Evolutionary conservation across 2,329 filamentous ascomycete species (phyloP).

Genomic region (Cladosporium sp.): DNA sequence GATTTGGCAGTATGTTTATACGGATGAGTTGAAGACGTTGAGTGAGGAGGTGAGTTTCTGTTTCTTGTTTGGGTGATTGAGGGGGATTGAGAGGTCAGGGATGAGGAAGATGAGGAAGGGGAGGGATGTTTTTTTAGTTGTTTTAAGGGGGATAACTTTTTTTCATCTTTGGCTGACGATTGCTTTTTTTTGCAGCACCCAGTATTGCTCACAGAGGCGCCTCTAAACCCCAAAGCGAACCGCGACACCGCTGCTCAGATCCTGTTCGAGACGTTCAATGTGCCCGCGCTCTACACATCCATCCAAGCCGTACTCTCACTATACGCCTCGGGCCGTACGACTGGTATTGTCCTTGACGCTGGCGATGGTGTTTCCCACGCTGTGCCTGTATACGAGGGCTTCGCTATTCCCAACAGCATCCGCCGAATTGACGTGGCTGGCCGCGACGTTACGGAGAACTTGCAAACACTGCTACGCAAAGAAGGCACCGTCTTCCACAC

Average conservation of each 20-base stretch:
- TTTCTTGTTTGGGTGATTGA: background rate
- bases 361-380: slow-evolving; percentile 97
- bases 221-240: slow-evolving; percentile 91
- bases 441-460: slow-evolving; percentile 90
- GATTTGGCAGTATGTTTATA: slow-evolving; percentile 98
- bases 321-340: slow-evolving; percentile 93
- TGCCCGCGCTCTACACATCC: slow-evolving; percentile 91
- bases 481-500: slow-evolving; percentile 94
- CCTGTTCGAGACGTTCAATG: slow-evolving; percentile 98
- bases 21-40: slow-evolving; percentile 90
- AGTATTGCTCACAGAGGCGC: slow-evolving; percentile 91
- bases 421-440: slow-evolving; percentile 94
- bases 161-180: slow-evolving; percentile 16
- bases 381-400: slow-evolving; percentile 96
- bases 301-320: slow-evolving; percentile 95
- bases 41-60: slow-evolving; percentile 74
- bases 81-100: background rate
- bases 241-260: slow-evolving; percentile 96
- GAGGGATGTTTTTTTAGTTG: background rate
- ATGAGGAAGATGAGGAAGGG: background rate
- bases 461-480: slow-evolving; percentile 88
- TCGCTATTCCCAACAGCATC: slow-evolving; percentile 94
- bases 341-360: slow-evolving; percentile 90
- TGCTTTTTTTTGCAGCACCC: slow-evolving; percentile 65
- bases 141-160: background rate